Percentiles rank a stretch among this genome's conserved stretches.
Conservation (phyloP, 1,284 basidiomycete species). For the Neolentinus lepideus region DNA sequence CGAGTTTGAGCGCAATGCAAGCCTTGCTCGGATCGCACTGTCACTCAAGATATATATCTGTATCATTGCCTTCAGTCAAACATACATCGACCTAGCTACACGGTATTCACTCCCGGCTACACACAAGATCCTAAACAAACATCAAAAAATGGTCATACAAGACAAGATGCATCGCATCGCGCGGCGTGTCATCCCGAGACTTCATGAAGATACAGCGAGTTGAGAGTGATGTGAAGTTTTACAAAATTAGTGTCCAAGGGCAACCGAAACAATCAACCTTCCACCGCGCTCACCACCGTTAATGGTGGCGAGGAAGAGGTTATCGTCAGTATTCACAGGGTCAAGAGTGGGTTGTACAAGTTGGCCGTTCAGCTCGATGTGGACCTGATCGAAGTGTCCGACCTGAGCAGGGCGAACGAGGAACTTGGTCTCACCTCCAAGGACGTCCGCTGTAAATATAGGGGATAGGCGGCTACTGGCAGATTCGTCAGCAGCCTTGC, state of each 20-base stretch:
- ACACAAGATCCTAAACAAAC: neutral
- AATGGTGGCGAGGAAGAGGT: neutral
- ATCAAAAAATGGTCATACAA: neutral
- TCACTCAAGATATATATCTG: too few relatives aligned
- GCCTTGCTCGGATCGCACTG: too few relatives aligned
- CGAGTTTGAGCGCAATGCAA: too few relatives aligned
- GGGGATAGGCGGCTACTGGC: neutral
- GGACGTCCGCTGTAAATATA: neutral
- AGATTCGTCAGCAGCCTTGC: neutral
- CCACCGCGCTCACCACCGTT: neutral
- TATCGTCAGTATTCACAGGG: neutral
- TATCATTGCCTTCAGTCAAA: neutral
- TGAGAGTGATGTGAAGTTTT: neutral
- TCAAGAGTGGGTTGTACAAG: neutral
- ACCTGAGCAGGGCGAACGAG: neutral
- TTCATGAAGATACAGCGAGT: too few relatives aligned
- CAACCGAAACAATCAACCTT: neutral
- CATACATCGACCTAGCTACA: neutral
- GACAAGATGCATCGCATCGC: neutral
- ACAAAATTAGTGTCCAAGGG: neutral
- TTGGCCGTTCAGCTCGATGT: neutral
- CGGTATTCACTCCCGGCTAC: neutral
- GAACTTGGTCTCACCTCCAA: neutral
- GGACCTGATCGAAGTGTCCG: neutral
- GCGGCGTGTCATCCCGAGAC: neutral